Conservation (phyloP, 2,329 filamentous ascomycete genomes). For the Neonectria neomacrospora region DNA sequence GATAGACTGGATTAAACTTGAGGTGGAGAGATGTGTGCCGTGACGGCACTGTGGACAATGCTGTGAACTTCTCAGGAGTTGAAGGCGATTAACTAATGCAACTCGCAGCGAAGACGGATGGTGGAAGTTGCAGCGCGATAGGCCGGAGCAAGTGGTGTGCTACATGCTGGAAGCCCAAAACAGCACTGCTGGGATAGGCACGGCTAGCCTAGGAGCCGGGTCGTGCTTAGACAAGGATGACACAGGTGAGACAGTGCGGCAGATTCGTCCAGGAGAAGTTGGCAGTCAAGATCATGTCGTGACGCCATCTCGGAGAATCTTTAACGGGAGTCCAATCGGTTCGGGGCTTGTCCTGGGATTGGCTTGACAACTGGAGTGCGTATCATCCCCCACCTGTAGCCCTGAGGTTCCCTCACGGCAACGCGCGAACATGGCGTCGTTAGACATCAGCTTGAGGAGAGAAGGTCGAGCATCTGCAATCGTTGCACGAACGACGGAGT, state of each 20-base stretch:
- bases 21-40: neutral
- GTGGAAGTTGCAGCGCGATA: conserved; percentile 20
- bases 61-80: conserved; percentile 7
- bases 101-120: conserved; percentile 16
- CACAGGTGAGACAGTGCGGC: neutral
- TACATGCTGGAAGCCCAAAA: conserved; percentile 19
- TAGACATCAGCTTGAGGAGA: no score
- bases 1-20: neutral
- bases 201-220: neutral
- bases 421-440: no score
- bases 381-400: neutral
- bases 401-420: neutral
- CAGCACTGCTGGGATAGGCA: neutral
- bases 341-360: neutral
- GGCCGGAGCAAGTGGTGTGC: conserved; percentile 18
- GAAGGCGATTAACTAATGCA: conserved; percentile 9
- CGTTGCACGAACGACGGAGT: neutral
- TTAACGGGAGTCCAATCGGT: neutral
- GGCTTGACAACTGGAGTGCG: no score
- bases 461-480: no score
- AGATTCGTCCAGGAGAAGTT: neutral
- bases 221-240: neutral
- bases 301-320: neutral
- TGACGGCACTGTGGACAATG: conserved; percentile 1
- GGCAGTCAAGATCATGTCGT: neutral